Percentiles rank a stretch among this genome's conserved stretches.
Evolutionary conservation across 1,284 basidiomycete species (phyloP).

Genomic region (Cerioporus squamosus): DNA sequence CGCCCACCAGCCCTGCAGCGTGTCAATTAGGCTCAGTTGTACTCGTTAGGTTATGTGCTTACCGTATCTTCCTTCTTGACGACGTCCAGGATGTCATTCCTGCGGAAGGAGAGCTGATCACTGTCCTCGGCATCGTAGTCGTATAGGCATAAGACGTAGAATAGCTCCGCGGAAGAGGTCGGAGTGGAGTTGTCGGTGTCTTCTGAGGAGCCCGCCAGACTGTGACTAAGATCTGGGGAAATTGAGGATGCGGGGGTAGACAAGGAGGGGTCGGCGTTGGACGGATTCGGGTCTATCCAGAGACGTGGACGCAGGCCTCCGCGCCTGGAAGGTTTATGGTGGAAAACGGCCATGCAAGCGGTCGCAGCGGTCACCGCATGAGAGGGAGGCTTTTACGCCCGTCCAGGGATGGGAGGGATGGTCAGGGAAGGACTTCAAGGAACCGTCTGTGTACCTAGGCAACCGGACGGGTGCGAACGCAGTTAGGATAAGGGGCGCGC

Average conservation of each 20-base stretch:
- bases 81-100: conserved; percentile 69
- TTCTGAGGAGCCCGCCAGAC: conserved; percentile 28
- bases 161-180: conserved; percentile 30
- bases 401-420: not conserved
- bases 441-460: conserved; percentile 7
- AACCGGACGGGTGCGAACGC: not conserved
- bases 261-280: conserved; percentile 18
- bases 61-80: conserved; percentile 65
- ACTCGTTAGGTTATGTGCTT: conserved; percentile 3
- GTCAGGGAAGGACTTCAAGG: conserved; percentile 2
- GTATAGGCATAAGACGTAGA: conserved; percentile 64
- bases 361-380: conserved; percentile 15
- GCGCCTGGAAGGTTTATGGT: conserved; percentile 19
- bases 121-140: conserved; percentile 67
- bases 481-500: conserved; percentile 1
- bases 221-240: conserved; percentile 28
- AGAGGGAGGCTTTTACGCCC: not conserved
- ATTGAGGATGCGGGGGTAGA: conserved; percentile 26
- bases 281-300: conserved; percentile 52
- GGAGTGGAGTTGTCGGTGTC: conserved; percentile 29
- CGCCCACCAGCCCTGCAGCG: conserved; percentile 73
- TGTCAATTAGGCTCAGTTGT: not conserved
- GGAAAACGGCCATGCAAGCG: conserved; percentile 22
- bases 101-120: conserved; percentile 63
- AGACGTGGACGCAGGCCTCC: conserved; percentile 42